Evolutionary conservation across 2,329 filamentous ascomycete species (phyloP).

Genomic region (Aspergillus terreus): DNA sequence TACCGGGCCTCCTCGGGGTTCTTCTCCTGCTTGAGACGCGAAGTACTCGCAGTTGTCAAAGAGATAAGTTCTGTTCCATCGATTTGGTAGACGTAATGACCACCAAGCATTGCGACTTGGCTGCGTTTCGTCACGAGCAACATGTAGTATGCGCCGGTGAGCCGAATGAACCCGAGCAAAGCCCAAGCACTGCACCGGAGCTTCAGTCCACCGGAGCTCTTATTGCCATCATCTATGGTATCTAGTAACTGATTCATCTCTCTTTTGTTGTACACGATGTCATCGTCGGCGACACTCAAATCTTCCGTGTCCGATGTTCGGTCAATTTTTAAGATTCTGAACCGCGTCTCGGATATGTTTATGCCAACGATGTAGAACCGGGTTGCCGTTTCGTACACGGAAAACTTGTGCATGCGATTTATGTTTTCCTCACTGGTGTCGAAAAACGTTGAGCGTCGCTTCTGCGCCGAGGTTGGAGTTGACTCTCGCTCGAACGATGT

Average conservation of each 20-base stretch:
- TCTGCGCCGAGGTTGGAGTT: slow-evolving; percentile 35
- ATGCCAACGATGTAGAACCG: slow-evolving; percentile 93
- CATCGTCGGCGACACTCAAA: slow-evolving; percentile 84
- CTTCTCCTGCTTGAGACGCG: slow-evolving; percentile 70
- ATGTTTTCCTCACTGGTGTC: slow-evolving; percentile 45
- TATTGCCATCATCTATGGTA: slow-evolving; percentile 93
- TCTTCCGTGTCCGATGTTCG: slow-evolving; percentile 76
- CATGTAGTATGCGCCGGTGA: slow-evolving; percentile 97
- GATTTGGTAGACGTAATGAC: slow-evolving; percentile 93
- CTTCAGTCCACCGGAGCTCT: slow-evolving; percentile 81
- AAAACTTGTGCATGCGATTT: slow-evolving; percentile 85
- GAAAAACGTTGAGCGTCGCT: slow-evolving; percentile 33
- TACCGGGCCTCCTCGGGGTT: slow-evolving; percentile 90
- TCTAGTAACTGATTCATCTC: slow-evolving; percentile 93
- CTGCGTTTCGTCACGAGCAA: slow-evolving; percentile 92
- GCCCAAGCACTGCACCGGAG: slow-evolving; percentile 91
- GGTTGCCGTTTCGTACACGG: slow-evolving; percentile 91
- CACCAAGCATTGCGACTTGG: slow-evolving; percentile 92
- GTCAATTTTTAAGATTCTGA: slow-evolving; percentile 92
- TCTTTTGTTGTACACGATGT: slow-evolving; percentile 85
- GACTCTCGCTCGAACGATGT: slow-evolving; percentile 44
- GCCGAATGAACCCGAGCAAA: slow-evolving; percentile 88
- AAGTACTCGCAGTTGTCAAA: slow-evolving; percentile 66
- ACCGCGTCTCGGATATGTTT: slow-evolving; percentile 83
- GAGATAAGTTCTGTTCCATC: slow-evolving; percentile 91